Percentiles rank a stretch among this genome's conserved stretches.
Evolutionary conservation across 1,284 basidiomycete genomes (phyloP).

Genomic region (Melampsora larici-populina): DNA sequence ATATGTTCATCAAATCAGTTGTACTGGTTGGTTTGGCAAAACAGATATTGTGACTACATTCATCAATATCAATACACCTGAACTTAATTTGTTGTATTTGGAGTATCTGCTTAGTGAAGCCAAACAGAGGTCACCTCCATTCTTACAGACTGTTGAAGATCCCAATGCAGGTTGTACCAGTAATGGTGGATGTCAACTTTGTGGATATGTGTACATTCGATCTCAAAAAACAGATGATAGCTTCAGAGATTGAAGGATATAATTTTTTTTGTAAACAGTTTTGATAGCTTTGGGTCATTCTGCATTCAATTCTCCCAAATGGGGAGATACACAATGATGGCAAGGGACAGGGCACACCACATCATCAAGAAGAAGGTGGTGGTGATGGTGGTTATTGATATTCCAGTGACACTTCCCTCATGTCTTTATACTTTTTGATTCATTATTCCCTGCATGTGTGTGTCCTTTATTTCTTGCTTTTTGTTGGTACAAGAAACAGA

Average conservation of each 20-base stretch:
- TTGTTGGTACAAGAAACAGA: too few relatives aligned
- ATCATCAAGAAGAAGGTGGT: constrained; percentile 63
- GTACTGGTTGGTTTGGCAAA: constrained; percentile 94
- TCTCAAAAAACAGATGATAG: constrained; percentile 1
- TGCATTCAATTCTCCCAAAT: constrained; percentile 89
- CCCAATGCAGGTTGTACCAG: constrained; percentile 73
- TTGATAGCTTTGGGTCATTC: constrained; percentile 78
- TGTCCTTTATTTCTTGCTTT: too few relatives aligned
- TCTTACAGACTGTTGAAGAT: constrained; percentile 85
- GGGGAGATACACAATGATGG: constrained; percentile 85
- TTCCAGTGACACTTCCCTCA: too few relatives aligned
- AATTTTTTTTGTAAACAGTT: background rate
- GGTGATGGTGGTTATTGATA: constrained; percentile 55
- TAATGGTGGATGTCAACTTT: constrained; percentile 85
- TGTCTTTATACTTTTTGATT: too few relatives aligned
- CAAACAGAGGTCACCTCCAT: constrained; percentile 96
- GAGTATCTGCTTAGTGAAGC: constrained; percentile 97
- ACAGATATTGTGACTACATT: constrained; percentile 99
- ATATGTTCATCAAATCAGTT: constrained; percentile 96
- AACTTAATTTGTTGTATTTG: constrained; percentile 91
- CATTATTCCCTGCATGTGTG: too few relatives aligned
- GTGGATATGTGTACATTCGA: constrained; percentile 68
- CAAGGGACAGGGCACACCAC: constrained; percentile 84
- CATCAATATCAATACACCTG: constrained; percentile 92
- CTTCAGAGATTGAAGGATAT: background rate